Evolutionary conservation across 176 grass and related monocot species (phyloP).

Genomic region (Luzula sylvatica): DNA sequence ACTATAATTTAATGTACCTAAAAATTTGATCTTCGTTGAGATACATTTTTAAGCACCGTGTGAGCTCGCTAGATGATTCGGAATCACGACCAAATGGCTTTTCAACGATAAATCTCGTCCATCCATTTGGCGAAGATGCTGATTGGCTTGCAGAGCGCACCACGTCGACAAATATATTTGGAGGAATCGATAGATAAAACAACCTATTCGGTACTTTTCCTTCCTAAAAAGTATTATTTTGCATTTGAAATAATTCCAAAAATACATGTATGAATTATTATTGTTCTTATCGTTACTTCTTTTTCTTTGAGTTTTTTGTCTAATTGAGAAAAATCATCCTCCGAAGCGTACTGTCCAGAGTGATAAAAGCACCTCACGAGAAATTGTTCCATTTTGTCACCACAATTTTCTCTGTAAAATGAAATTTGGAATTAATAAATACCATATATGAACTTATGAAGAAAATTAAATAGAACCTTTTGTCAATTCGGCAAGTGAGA

Average conservation of each 20-base stretch:
- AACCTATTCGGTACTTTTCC: slow-evolving; percentile 60
- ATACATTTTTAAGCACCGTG: slow-evolving; percentile 56
- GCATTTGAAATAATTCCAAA: too few species aligned
- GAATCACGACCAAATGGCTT: slow-evolving; percentile 93
- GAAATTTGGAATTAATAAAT: neutral
- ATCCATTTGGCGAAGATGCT: slow-evolving; percentile 48
- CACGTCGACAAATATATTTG: slow-evolving; percentile 91
- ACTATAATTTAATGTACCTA: slow-evolving; percentile 27
- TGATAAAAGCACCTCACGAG: slow-evolving; percentile 84
- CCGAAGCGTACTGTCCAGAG: slow-evolving; percentile 68
- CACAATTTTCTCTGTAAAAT: slow-evolving; percentile 70
- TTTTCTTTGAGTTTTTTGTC: slow-evolving; percentile 73
- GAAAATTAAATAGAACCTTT: slow-evolving; percentile 29
- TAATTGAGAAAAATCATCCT: slow-evolving; percentile 61
- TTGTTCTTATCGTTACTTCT: slow-evolving; percentile 52
- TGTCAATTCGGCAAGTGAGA: slow-evolving; percentile 77
- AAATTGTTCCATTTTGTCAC: slow-evolving; percentile 82
- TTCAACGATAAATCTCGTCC: slow-evolving; percentile 91
- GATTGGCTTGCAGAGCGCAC: slow-evolving; percentile 58
- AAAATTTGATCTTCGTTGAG: slow-evolving; percentile 88
- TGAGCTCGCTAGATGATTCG: slow-evolving; percentile 70
- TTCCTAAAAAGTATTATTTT: slow-evolving; percentile 30
- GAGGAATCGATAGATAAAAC: slow-evolving; percentile 87
- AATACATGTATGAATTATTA: too few species aligned
- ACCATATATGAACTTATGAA: neutral